A percentile compares a stretch with the other conserved stretches of the same genome.
Conservation (phyloP, 148 eudicot species). For the Rhododendron ovatum region DNA sequence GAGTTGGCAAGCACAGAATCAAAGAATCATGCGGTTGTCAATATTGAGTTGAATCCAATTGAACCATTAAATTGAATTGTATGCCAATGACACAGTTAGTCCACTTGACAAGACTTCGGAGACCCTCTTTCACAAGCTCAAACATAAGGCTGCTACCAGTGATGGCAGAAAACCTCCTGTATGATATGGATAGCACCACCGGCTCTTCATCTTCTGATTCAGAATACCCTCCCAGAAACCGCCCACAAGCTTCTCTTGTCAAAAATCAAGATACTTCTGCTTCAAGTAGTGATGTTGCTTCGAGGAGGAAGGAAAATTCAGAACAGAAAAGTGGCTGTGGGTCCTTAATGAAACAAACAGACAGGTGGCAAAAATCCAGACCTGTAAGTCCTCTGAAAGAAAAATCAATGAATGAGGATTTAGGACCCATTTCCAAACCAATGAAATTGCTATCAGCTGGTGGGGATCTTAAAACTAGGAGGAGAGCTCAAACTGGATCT, state of each 20-base stretch:
- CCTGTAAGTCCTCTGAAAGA: constrained; percentile 56
- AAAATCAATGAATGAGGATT: constrained; percentile 47
- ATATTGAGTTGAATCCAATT: background rate
- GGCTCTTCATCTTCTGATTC: constrained; percentile 77
- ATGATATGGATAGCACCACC: constrained; percentile 77
- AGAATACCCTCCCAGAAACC: constrained; percentile 37
- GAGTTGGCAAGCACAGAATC: background rate
- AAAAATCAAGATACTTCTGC: constrained; percentile 12
- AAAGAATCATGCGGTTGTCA: background rate
- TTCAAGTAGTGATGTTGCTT: constrained; percentile 14
- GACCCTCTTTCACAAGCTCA: constrained; percentile 49
- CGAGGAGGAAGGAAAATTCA: constrained; percentile 21
- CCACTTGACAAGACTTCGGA: constrained; percentile 56
- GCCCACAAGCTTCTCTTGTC: constrained; percentile 5
- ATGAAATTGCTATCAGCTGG: constrained; percentile 18
- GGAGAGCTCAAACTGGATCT: constrained; percentile 28
- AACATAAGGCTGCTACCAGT: constrained; percentile 36
- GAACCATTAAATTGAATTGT: background rate
- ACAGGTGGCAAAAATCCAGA: constrained; percentile 26
- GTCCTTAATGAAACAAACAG: constrained; percentile 18
- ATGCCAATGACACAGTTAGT: constrained; percentile 48
- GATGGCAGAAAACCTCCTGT: constrained; percentile 70
- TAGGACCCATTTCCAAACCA: constrained; percentile 25
- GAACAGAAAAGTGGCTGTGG: constrained; percentile 18
- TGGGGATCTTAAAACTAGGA: constrained; percentile 30